Evolutionary conservation across 805 yeast species (phyloP), one percentile per base, ranked within the genome.

Genomic region (Teunomyces pallodes): DNA sequence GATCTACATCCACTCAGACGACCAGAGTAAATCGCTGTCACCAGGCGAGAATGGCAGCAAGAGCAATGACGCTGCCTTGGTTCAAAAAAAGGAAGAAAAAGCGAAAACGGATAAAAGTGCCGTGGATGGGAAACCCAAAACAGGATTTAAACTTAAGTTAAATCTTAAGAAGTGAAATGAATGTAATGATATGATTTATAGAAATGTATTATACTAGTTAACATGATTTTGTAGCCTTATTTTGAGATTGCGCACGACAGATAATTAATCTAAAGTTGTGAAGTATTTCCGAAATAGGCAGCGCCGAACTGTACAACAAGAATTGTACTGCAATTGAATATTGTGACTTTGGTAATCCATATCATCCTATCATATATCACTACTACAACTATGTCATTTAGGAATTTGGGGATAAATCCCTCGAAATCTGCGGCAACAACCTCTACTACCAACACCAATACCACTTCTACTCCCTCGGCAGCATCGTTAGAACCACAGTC

Each of bases 361-460:
- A 38, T n/a, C 12, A 17, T 12, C 8, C 26, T 36, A 26, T 17
- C 26, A 36, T 12, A 36, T 36, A 20, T 10, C 9, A 36, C 20
- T 13, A 10, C 8, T 9, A 2, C 5, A 24, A 46, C 16, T 26
- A 33, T 66, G 73, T 52, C 70, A 24, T 62, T 58, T 50, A 65
- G 59, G 44, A 65, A 60, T 42, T 54, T 65, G 45, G 60, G 64
- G 9, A 71, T 70, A 54, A 72, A 61, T 49, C 58, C 71, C 17
- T 56, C 69, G 24, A 73, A 73, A 53, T 57, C 77, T 3, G 61
- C 68, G 8, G 68, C 77, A 14, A 72, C 77, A 2, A 72, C 76
- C 2, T 70, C 75, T 13, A 71, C 76, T 6, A 66, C 73, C 17
- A 68, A 69, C 42, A 58, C 66, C 32, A 67, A 57, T 47, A 62